Base-by-base conservation (phyloP, 768 basidiomycete genomes). In the Trametes cubensis region DNA sequence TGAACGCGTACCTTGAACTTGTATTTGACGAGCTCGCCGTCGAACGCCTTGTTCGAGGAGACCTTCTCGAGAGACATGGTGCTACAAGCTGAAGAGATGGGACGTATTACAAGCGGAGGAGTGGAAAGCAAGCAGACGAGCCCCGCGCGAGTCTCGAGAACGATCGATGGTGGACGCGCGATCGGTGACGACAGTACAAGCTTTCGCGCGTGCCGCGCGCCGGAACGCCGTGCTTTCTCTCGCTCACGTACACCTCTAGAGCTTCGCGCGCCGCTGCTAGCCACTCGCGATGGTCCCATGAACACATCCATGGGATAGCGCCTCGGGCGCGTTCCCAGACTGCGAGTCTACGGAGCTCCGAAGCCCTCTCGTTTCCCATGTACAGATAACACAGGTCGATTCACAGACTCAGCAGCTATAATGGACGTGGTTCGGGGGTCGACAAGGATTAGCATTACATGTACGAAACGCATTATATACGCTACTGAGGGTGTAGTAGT, bases 1-100 rank as follows among this genome's bases (percentile, higher is more conserved):
- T 2, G 10, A 11, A 2, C 18, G 69, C 71, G 75, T 65, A 84
- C 92, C 80, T 85, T 89, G 80, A 89, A 92, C 76, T 85, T 90
- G 80, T 93, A 98, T 74, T 98, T 98, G 62, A 78, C 82, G 59
- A 98, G 73, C 57, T 84, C 82, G 23, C 96, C 97, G 60, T 83
- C 88, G 64, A 89, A 96, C 13, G 85, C 81, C 74, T 89, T 89
- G 83, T 85, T 94, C 11, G 84, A 80, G 1, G 92, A 89, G 18
- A 94, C 63, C 71, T 86, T 84, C 67, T 90, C 84, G 66, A 95
- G 83, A 30, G 63, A 55, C 61, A 62, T 61, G 47, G 21, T 28
- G 47, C 8, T 17, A 34, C 34, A 11, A 34, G 34, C 10, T 23
- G 44, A 30, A 45, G 38, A 20, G 48, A 51, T 15, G 54, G 47